Evolutionary conservation across 2,329 filamentous ascomycete species (phyloP), one percentile per base, ranked within the genome.

Genomic region (Tolypocladium album): DNA sequence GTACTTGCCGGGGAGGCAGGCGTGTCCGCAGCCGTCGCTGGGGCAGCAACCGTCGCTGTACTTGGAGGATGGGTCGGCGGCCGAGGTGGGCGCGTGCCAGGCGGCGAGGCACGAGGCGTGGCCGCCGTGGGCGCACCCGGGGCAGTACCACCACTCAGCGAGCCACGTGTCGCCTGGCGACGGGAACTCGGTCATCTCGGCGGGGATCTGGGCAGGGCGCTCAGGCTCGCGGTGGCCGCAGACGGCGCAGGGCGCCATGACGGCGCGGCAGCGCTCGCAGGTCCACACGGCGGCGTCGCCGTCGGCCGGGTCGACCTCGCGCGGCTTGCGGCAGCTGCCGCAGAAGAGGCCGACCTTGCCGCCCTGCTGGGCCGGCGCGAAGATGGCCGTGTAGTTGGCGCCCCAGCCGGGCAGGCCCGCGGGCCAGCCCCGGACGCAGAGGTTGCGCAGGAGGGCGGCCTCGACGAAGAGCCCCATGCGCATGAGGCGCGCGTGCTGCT

Each of bases 11-110:
- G 83, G 83, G 0, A 87, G 75, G 62, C 85, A 88, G 36, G 82
- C 82, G 65, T 88, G 85, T 3, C 84, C 80, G 67, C 85, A 88
- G 0, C 85, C 84, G 62, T 87, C 83, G n/a, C 85, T 71, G 1
- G 85, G 84, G 63, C 85, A 88, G 69, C 80, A 85, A 0, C 85
- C 85, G 56, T 80, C 82, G 39, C 79, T 80, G 63, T 70, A 75
- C 27, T 72, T 71, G 38, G 65, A 62, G 0, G 68, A 63, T 0
- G 63, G 27, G 47, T 53, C 47, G 47, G n/a, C 47, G 47, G 47
- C 47, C 27, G 47, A 31, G 7, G 27, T 34, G 27, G 47, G 47
- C 27, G 47, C 75, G 68, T 87, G 84, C 85, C 85, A 88, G 2
- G 76, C 76, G 59, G 81, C 77, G 1, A 88, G 75, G 61, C 85